These are phyloP conservation scores for Nitzschia sp. DNA, from an alignment of 108 stramenopile genomes.

Conservation along the genomic window DNA sequence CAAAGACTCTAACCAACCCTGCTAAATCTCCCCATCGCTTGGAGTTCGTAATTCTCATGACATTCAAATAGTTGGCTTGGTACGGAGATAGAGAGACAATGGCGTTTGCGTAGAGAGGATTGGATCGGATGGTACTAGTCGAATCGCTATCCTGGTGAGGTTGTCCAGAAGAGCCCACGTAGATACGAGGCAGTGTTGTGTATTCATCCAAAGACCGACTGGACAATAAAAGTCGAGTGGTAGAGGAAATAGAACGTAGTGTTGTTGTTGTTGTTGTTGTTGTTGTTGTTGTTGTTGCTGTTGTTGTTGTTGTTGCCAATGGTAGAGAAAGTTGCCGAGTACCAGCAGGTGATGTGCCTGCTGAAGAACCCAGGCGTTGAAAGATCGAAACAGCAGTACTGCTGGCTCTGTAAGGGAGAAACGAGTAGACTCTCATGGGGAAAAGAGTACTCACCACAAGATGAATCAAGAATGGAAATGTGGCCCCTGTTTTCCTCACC, in stretches of 20 bases:
- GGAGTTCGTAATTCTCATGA: constrained; percentile 64
- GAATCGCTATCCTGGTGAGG: too few species aligned
- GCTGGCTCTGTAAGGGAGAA: too few species aligned
- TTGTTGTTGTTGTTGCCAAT: background rate
- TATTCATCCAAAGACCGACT: background rate
- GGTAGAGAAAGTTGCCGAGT: background rate
- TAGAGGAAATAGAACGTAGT: background rate
- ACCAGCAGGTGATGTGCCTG: background rate
- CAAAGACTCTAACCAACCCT: constrained; percentile 61
- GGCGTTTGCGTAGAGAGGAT: background rate
- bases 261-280: background rate
- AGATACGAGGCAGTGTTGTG: background rate
- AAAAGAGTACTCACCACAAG: too few species aligned
- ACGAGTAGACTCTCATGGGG: too few species aligned
- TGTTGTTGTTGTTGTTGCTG: background rate
- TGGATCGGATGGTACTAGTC: too few species aligned
- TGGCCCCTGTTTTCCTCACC: too few species aligned
- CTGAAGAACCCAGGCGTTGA: too few species aligned
- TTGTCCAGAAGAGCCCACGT: background rate
- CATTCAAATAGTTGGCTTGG: constrained; percentile 77
- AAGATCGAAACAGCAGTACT: too few species aligned
- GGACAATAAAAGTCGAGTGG: background rate
- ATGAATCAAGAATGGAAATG: too few species aligned
- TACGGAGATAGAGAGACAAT: constrained; percentile 44
- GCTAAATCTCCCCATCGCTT: constrained; percentile 41